Evolutionary conservation across 2,329 filamentous ascomycete genomes (phyloP).

Genomic region (Arthroderma sp.): DNA sequence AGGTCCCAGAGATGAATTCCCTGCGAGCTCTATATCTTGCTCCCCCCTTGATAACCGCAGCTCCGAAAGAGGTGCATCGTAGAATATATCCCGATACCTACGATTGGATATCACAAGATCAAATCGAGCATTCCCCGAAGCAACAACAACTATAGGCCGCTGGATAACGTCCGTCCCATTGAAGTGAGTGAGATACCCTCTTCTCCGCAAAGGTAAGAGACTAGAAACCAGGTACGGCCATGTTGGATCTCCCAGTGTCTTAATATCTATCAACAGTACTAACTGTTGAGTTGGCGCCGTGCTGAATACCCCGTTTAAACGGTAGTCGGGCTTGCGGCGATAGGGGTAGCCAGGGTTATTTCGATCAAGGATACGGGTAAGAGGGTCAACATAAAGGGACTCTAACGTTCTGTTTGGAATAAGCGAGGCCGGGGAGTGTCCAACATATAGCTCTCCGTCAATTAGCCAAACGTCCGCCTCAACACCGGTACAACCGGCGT

Average conservation of each 20-base stretch:
- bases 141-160: constrained; percentile 40
- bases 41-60: constrained; percentile 13
- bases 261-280: constrained; percentile 42
- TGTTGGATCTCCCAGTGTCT: constrained; percentile 26
- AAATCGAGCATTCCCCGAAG: constrained; percentile 41
- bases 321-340: constrained; percentile 14
- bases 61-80: constrained; percentile 39
- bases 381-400: constrained; percentile 40
- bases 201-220: constrained; percentile 35
- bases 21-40: neutral
- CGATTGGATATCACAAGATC: constrained; percentile 33
- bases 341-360: constrained; percentile 32
- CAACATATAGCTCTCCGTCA: constrained; percentile 41
- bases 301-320: constrained; percentile 37
- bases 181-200: constrained; percentile 39
- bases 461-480: constrained; percentile 47
- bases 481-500: constrained; percentile 41
- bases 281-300: constrained; percentile 36
- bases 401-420: constrained; percentile 35
- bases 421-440: constrained; percentile 38
- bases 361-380: constrained; percentile 36
- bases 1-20: neutral
- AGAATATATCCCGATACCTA: constrained; percentile 42
- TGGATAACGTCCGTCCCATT: constrained; percentile 30
- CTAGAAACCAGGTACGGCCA: constrained; percentile 29